Base-by-base conservation (phyloP, 75 land plant species). In the Azolla pinnata region DNA sequence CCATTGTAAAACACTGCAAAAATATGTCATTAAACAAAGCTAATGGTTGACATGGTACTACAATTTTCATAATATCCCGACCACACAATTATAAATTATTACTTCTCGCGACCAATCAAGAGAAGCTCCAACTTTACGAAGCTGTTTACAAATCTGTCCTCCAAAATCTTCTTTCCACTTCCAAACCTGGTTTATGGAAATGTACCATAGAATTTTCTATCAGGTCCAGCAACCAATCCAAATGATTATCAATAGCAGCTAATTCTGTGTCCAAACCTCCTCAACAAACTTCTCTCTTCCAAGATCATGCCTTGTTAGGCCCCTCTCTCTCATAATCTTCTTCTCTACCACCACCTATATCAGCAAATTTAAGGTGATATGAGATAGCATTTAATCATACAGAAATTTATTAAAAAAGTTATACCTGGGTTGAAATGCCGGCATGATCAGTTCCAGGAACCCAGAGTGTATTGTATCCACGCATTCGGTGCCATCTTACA, bases 101-200 rank as follows among this genome's bases (percentile, higher is more conserved):
- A 91, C 97, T 81, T 88, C 97, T 42, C 95, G 83, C 24, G 95
- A 78, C 97, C 97, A 92, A 57, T 92, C 97, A 51, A 92, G 84
- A 26, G 97, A 80, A 25, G 89, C 84, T 53, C 93, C 97, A 46
- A 85, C 55, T 29, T 89, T 75, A 1, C 97, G 78, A 27, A 59
- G 73, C 50, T 92, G 97, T 16, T 64, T 64, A 60, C 83, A 70
- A 35, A 92, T 92, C 32, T 70, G 80, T 19, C 89, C 88, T 18
- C 97, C 97, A 66, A 80, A 82, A 33, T 84, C 73, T 5, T 82
- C 59, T 67, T 92, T 92, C 97, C 97, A 92, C 30, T 87, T 76
- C 95, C 93, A 81, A 4, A 92, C 93, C 97, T 91, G 56, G 26
- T 47, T 52, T n/a, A n/a, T n/a, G n/a, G n/a, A n/a, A n/a, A n/a